Percentiles rank a stretch among this genome's conserved stretches.
Evolutionary conservation across 371 early-diverging fungal species (phyloP).

Genomic region (Dichotomocladium elegans): DNA sequence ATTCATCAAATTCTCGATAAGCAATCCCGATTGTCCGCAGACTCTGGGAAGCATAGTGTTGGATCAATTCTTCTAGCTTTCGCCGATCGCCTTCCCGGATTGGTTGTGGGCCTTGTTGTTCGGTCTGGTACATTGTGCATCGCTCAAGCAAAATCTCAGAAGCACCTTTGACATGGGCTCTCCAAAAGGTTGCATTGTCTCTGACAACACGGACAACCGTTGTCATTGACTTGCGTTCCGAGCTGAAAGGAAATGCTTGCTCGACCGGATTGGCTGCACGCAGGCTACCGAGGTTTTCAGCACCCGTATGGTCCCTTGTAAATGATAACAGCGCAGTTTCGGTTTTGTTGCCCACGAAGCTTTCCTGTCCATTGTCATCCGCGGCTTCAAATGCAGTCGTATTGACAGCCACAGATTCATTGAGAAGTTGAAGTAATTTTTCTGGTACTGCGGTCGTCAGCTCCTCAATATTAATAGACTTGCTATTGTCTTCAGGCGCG

Average conservation of each 20-base stretch:
- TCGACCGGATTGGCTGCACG: conserved; percentile 48
- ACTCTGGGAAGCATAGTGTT: conserved; percentile 53
- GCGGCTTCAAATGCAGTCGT: conserved; percentile 76
- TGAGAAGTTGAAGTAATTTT: conserved; percentile 25
- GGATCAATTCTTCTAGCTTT: conserved; percentile 51
- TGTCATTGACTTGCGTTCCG: conserved; percentile 85
- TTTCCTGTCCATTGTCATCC: conserved; percentile 47
- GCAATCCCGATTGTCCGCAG: conserved; percentile 68
- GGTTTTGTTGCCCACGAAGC: conserved; percentile 75
- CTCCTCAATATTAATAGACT: conserved; percentile 33
- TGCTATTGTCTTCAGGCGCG: conserved; percentile 15
- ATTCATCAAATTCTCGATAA: conserved; percentile 63
- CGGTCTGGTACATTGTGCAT: conserved; percentile 29
- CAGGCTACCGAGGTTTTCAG: conserved; percentile 47
- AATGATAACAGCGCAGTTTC: conserved; percentile 82
- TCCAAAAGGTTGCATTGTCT: too few relatives aligned
- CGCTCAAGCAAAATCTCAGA: conserved; percentile 73
- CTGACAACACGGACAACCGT: conserved; percentile 69
- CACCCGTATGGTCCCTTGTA: conserved; percentile 46
- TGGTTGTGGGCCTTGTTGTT: conserved; percentile 40
- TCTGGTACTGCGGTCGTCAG: conserved; percentile 16
- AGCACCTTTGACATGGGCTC: conserved; percentile 83
- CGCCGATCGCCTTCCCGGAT: conserved; percentile 38
- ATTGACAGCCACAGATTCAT: conserved; percentile 60
- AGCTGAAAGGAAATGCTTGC: conserved; percentile 76